These are phyloP conservation scores for Fusarium sp. DNA, from an alignment of 2,329 filamentous ascomycete species.

Conservation along the genomic window DNA sequence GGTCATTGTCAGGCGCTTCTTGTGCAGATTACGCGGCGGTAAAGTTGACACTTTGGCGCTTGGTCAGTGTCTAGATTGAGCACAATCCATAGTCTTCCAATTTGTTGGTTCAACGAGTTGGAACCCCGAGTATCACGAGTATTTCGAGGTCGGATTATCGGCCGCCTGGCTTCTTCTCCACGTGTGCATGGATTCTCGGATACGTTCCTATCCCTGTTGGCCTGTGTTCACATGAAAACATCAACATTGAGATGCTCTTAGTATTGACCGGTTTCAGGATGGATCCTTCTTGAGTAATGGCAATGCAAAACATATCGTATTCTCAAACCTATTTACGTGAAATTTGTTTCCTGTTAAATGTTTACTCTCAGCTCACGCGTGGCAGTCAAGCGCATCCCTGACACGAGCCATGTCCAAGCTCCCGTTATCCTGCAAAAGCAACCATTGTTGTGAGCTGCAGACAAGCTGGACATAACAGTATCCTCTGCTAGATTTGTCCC, in stretches of 20 bases:
- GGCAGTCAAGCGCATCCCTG: not conserved
- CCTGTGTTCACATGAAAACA: not conserved
- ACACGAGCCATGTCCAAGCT: not conserved
- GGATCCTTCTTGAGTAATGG: not conserved
- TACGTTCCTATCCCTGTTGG: not conserved
- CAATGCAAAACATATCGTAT: not conserved
- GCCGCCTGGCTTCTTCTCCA: not conserved
- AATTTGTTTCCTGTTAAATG: not conserved
- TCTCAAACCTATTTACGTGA: not conserved
- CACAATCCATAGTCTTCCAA: not conserved
- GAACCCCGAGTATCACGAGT: not conserved
- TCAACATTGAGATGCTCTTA: not conserved
- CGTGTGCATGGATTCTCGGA: not conserved
- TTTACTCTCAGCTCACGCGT: not conserved
- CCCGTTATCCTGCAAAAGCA: not conserved
- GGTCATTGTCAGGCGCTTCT: not conserved
- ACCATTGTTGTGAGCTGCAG: not conserved
- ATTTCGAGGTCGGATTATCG: not conserved
- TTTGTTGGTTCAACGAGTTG: not conserved
- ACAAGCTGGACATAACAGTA: not conserved
- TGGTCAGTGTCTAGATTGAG: not conserved
- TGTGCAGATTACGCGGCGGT: not conserved
- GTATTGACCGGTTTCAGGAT: slow-evolving; percentile 2
- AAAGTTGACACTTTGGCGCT: not conserved
- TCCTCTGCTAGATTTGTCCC: not conserved